Evolutionary conservation across 2,329 filamentous ascomycete species (phyloP).

Genomic region (Ustulina deusta): DNA sequence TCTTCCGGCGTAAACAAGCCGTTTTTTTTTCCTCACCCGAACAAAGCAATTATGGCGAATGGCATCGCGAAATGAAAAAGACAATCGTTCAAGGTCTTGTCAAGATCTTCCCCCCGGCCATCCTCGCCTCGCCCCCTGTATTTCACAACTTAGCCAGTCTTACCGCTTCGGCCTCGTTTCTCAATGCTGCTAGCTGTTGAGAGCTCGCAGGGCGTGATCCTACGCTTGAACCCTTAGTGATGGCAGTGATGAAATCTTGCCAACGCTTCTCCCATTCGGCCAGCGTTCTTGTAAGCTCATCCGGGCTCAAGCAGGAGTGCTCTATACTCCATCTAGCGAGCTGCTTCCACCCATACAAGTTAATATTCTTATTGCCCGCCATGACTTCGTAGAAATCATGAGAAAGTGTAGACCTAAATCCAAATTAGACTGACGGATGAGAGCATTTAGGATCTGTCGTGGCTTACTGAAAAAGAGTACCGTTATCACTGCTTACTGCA

Average conservation of each 20-base stretch:
- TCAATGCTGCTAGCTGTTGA: conserved; percentile 15
- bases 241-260: conserved; percentile 64
- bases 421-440: conserved; percentile 21
- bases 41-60: not conserved
- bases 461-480: conserved; percentile 73
- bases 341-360: conserved; percentile 77
- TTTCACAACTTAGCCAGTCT: conserved; percentile 28
- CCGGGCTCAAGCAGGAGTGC: conserved; percentile 65
- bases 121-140: not conserved
- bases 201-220: not conserved
- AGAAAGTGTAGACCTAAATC: conserved; percentile 72
- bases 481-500: conserved; percentile 80
- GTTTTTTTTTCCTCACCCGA: not conserved
- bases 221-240: conserved; percentile 12
- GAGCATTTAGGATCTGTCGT: not conserved
- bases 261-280: conserved; percentile 67
- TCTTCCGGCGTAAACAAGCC: not conserved
- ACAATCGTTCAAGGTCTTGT: not conserved
- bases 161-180: conserved; percentile 56
- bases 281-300: conserved; percentile 55
- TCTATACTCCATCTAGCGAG: conserved; percentile 72
- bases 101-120: not conserved
- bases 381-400: conserved; percentile 84
- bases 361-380: conserved; percentile 75
- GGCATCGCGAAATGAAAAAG: not conserved